Percentiles rank a stretch among this genome's conserved stretches.
These are phyloP conservation scores for Achaetomium macrosporum DNA, from an alignment of 2,329 filamentous ascomycete genomes.

Conservation along the genomic window DNA sequence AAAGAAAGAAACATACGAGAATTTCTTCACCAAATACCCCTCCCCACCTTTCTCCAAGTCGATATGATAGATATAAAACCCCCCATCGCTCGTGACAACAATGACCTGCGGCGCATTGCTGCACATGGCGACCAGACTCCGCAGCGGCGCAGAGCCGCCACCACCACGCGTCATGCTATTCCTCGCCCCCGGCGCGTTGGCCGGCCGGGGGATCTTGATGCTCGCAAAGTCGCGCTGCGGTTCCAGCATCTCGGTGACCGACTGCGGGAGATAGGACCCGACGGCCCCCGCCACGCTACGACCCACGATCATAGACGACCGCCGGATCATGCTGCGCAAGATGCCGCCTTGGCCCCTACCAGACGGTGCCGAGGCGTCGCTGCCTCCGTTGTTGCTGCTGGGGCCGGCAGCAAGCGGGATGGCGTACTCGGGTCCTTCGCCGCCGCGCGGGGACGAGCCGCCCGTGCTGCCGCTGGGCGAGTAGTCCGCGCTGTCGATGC, in stretches of 20 bases:
- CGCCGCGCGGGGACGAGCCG: slow-evolving; percentile 37
- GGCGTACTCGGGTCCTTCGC: slow-evolving; percentile 39
- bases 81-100: slow-evolving; percentile 94
- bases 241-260: slow-evolving; percentile 97
- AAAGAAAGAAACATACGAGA: slow-evolving; percentile 61
- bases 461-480: slow-evolving; percentile 42
- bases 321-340: slow-evolving; percentile 86
- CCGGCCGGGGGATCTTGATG: slow-evolving; percentile 75
- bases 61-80: slow-evolving; percentile 91
- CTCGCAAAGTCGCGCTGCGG: slow-evolving; percentile 91
- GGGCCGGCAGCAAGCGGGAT: slow-evolving; percentile 22
- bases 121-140: slow-evolving; percentile 96
- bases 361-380: slow-evolving; percentile 34
- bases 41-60: slow-evolving; percentile 93
- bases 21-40: slow-evolving; percentile 84
- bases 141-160: slow-evolving; percentile 45
- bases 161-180: slow-evolving; percentile 17
- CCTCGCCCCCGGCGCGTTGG: slow-evolving; percentile 27
- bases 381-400: slow-evolving; percentile 19
- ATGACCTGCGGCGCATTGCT: slow-evolving; percentile 93
- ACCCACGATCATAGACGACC: slow-evolving; percentile 90
- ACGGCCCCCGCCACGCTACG: slow-evolving; percentile 83
- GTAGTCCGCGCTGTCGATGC: slow-evolving; percentile 50
- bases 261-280: slow-evolving; percentile 85
- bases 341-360: slow-evolving; percentile 75